These are phyloP conservation scores for Penicillium turbatum DNA, from an alignment of 495 filamentous ascomycete species.

Conservation along the genomic window DNA sequence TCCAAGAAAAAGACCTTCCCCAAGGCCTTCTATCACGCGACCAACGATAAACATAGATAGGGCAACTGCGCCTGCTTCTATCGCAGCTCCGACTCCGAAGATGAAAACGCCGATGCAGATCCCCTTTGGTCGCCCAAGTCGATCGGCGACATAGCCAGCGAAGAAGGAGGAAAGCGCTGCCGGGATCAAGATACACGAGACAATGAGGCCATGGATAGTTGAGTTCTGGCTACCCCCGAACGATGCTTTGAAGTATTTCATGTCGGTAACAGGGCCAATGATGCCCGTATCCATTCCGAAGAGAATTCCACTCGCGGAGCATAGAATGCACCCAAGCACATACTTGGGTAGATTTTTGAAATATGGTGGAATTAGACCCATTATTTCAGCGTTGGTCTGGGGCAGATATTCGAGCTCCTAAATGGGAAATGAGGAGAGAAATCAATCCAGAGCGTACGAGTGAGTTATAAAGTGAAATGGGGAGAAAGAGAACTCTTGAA, in stretches of 20 bases:
- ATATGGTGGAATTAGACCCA: neutral
- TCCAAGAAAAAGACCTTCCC: conserved; percentile 56
- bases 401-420: neutral
- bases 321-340: conserved; percentile 18
- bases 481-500: too few species aligned
- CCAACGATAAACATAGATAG: conserved; percentile 54
- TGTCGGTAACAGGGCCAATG: conserved; percentile 59
- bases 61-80: conserved; percentile 45
- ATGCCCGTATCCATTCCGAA: conserved; percentile 55
- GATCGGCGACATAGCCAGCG: conserved; percentile 58
- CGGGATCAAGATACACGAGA: conserved; percentile 61
- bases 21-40: conserved; percentile 52
- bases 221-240: conserved; percentile 53
- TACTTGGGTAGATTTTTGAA: conserved; percentile 3
- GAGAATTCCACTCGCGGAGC: conserved; percentile 4
- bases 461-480: too few species aligned
- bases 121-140: conserved; percentile 48
- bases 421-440: neutral
- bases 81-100: conserved; percentile 51
- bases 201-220: conserved; percentile 54
- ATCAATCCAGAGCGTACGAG: too few species aligned
- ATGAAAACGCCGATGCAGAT: conserved; percentile 52
- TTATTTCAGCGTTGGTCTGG: neutral
- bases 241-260: conserved; percentile 49
- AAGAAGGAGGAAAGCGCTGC: conserved; percentile 59